phyloP scores from a whole-genome alignment of 2,329 filamentous ascomycete species.

The Colletotrichum sp. region DNA sequence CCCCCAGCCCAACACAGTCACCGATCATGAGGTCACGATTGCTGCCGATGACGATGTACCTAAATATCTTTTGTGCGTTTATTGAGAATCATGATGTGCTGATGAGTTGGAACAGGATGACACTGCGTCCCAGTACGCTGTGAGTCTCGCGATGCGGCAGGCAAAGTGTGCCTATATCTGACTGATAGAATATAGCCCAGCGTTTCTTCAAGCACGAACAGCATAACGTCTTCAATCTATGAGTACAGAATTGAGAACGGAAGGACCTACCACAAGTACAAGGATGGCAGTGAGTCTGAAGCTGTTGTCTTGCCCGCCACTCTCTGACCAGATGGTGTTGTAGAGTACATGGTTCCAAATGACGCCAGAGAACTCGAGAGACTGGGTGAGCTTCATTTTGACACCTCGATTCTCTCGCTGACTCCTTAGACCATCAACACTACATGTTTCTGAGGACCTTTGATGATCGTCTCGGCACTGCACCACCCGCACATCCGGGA shows the following conservation, averaged over 20 bases:
- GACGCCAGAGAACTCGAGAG: neutral
- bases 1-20: neutral
- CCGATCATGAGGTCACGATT: neutral
- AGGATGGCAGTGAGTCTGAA: conserved; percentile 7
- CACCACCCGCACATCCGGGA: conserved; percentile 10
- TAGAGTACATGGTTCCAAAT: neutral
- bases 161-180: too few relatives aligned
- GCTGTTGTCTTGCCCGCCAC: fast-evolving
- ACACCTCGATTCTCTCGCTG: too few relatives aligned
- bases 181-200: too few relatives aligned
- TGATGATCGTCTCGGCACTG: conserved; percentile 24
- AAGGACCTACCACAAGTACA: conserved; percentile 23
- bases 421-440: neutral
- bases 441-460: conserved; percentile 34
- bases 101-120: too few relatives aligned
- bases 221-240: conserved; percentile 34
- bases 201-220: neutral
- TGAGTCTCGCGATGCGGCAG: too few relatives aligned
- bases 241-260: conserved; percentile 13
- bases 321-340: neutral
- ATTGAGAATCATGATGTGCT: neutral
- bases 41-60: neutral
- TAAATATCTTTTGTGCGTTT: too few relatives aligned
- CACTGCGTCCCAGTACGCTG: too few relatives aligned
- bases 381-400: neutral